phyloP scores from a whole-genome alignment of 192 early-diverging fungal genomes.

The Gaertneriomyces sp. region DNA sequence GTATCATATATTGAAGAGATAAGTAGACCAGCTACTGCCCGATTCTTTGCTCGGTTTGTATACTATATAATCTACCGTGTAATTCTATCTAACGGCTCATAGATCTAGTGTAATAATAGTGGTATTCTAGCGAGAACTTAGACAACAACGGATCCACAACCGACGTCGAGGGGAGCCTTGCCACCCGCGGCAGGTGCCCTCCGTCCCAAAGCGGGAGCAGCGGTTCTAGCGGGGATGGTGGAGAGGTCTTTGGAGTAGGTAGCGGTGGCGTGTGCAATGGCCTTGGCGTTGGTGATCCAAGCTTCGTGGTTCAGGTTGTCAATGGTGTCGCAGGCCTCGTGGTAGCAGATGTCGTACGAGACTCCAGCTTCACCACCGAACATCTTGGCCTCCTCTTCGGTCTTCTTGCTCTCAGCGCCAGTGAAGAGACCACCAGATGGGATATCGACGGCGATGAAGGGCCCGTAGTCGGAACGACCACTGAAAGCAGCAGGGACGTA shows the following conservation, averaged over 20 bases:
- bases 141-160: too few relatives aligned
- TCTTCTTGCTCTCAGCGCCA: slow-evolving; percentile 38
- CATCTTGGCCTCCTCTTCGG: slow-evolving; percentile 18
- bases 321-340: slow-evolving; percentile 36
- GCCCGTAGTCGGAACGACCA: slow-evolving; percentile 37
- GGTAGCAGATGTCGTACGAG: slow-evolving; percentile 44
- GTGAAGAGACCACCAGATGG: slow-evolving; percentile 42
- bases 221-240: not conserved
- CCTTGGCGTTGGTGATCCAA: not conserved
- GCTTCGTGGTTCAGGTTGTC: slow-evolving; percentile 20
- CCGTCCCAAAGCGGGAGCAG: not conserved
- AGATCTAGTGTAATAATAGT: too few relatives aligned
- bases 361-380: slow-evolving; percentile 41
- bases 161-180: too few relatives aligned
- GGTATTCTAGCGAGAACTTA: too few relatives aligned
- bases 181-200: too few relatives aligned
- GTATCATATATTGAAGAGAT: too few relatives aligned
- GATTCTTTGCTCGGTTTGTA: too few relatives aligned
- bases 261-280: not conserved
- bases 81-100: too few relatives aligned
- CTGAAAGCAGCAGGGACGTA: slow-evolving; percentile 28
- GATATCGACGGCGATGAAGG: slow-evolving; percentile 34
- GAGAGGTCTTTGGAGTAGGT: not conserved
- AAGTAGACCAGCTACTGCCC: too few relatives aligned
- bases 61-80: too few relatives aligned